Conservation (phyloP, 129 eudicot genomes). For the Dittrichia graveolens region DNA sequence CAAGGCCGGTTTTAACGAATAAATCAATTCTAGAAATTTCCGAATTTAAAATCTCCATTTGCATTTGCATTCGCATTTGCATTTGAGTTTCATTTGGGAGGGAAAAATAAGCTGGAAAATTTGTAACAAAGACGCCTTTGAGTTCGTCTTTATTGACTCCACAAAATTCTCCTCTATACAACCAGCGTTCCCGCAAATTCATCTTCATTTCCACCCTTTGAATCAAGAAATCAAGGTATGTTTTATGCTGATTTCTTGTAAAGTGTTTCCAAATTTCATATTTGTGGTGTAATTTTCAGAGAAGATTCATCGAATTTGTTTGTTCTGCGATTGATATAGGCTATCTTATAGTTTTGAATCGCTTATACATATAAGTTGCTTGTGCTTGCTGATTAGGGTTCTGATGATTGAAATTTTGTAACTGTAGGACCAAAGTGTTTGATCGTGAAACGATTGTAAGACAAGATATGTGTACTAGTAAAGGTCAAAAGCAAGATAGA, state of each 20-base stretch:
- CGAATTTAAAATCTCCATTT: conserved; percentile 22
- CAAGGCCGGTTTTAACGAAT: conserved; percentile 35
- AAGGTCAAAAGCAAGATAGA: conserved; percentile 18
- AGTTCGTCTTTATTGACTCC: conserved; percentile 39
- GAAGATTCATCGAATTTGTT: conserved; percentile 3
- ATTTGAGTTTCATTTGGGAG: conserved; percentile 38
- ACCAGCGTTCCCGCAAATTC: conserved; percentile 19
- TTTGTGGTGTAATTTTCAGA: not conserved
- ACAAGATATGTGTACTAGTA: conserved; percentile 27
- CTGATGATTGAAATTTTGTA: conserved; percentile 2
- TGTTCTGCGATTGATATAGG: not conserved
- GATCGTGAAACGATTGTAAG: not conserved
- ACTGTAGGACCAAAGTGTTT: conserved; percentile 31
- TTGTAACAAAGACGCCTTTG: conserved; percentile 20
- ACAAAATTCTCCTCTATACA: conserved; percentile 19
- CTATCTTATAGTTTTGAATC: not conserved
- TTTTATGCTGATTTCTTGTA: conserved; percentile 1
- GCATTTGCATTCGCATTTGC: conserved; percentile 38
- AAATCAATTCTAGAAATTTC: conserved; percentile 23
- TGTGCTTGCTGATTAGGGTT: conserved; percentile 8
- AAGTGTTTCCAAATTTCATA: conserved; percentile 9
- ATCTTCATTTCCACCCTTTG: conserved; percentile 9
- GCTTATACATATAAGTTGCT: not conserved
- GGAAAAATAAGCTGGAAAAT: conserved; percentile 25
- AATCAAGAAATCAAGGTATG: conserved; percentile 31